phyloP scores from a whole-genome alignment of 2,329 filamentous ascomycete species.

The Fusarium papillatum region DNA sequence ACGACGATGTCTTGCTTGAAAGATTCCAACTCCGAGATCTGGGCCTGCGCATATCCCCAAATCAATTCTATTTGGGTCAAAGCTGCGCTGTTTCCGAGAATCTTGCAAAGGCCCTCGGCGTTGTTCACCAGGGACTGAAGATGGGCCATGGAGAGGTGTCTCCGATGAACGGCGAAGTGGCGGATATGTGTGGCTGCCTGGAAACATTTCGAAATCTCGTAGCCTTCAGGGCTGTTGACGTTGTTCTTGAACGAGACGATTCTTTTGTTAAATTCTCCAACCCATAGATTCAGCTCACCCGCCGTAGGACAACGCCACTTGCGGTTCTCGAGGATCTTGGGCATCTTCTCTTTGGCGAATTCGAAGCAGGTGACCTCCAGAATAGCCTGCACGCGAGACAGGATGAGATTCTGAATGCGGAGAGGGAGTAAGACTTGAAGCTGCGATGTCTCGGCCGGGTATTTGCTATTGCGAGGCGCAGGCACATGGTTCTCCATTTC shows the following conservation, averaged over 20 bases:
- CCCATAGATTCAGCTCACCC: constrained; percentile 20
- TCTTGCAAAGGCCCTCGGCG: neutral
- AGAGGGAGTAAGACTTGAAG: constrained; percentile 2
- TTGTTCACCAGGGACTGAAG: neutral
- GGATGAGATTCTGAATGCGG: neutral
- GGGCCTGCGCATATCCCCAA: neutral
- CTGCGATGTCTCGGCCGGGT: neutral
- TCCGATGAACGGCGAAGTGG: constrained; percentile 19
- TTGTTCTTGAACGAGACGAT: neutral
- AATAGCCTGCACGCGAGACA: constrained; percentile 3
- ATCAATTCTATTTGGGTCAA: neutral
- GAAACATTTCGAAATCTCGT: neutral
- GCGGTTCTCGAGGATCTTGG: neutral
- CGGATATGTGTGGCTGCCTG: constrained; percentile 6
- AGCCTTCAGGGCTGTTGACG: neutral
- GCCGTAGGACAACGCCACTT: constrained; percentile 11
- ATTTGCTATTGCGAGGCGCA: neutral
- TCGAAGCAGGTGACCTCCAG: constrained; percentile 14
- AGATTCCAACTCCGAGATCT: neutral
- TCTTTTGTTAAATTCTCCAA: neutral
- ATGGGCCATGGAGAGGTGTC: neutral
- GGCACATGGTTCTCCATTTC: too few relatives aligned
- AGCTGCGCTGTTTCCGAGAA: neutral
- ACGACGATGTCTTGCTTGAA: neutral
- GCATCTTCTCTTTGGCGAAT: constrained; percentile 7